These are phyloP conservation scores for Biscogniauxia mediterranea DNA, from an alignment of 2,329 filamentous ascomycete species.

Conservation along the genomic window DNA sequence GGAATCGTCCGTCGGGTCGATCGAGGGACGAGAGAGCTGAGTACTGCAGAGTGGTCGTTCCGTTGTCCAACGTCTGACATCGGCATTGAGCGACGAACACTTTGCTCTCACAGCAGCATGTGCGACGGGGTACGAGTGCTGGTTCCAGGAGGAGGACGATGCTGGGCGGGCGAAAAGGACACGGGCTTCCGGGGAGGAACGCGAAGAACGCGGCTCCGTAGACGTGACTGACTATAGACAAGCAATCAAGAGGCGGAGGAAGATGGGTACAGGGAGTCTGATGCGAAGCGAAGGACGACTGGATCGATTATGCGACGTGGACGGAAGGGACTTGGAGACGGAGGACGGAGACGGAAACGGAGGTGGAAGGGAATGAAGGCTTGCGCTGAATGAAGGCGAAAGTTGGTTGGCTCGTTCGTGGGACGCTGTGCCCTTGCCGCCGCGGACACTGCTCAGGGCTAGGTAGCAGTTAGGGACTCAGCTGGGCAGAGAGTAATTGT, in stretches of 20 bases:
- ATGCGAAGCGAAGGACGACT: constrained; percentile 12
- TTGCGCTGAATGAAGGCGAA: constrained; percentile 11
- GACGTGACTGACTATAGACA: constrained; percentile 3
- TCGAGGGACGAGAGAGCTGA: constrained; percentile 21
- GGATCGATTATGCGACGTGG: constrained; percentile 19
- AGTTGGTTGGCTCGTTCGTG: constrained; percentile 6
- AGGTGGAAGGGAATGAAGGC: constrained; percentile 16
- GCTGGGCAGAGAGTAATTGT: not conserved
- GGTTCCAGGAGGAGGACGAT: constrained; percentile 14
- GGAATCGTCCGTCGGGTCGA: constrained; percentile 14
- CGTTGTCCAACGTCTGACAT: constrained; percentile 33
- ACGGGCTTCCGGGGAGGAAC: not conserved
- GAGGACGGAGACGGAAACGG: constrained; percentile 12
- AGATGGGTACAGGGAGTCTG: constrained; percentile 7
- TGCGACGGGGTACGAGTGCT: constrained; percentile 23
- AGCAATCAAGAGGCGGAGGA: constrained; percentile 12
- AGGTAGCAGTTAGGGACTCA: not conserved
- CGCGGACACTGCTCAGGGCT: not conserved
- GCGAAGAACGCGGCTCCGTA: not conserved
- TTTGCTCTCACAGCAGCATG: constrained; percentile 18
- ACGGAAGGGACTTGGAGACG: constrained; percentile 1
- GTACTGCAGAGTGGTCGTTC: constrained; percentile 20
- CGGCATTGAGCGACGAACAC: constrained; percentile 24
- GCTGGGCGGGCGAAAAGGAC: constrained; percentile 6
- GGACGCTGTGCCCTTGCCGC: constrained; percentile 9